Evolutionary conservation across 352 stramenopile species (phyloP).

Genomic region (Phytophthora macrochlamydospora): DNA sequence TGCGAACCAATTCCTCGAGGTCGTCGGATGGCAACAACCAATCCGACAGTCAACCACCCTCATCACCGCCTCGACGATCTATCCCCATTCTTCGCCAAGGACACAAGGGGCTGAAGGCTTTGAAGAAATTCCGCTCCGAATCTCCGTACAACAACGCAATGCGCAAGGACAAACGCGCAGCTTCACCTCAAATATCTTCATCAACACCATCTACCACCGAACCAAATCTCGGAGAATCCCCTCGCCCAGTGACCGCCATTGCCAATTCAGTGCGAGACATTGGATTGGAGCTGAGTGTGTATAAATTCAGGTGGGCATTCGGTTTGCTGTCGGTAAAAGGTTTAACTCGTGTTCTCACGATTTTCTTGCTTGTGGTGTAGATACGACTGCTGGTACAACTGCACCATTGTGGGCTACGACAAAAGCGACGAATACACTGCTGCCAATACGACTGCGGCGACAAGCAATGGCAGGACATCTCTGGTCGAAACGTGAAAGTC

Average conservation of each 20-base stretch:
- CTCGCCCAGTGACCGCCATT: constrained; percentile 17
- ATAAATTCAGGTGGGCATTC: constrained; percentile 59
- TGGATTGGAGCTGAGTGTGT: constrained; percentile 63
- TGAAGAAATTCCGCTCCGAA: constrained; percentile 63
- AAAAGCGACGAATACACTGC: constrained; percentile 74
- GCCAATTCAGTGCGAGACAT: constrained; percentile 67
- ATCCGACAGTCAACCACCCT: constrained; percentile 9
- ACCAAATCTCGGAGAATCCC: constrained; percentile 3
- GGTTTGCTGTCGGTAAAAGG: background rate
- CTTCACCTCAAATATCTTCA: constrained; percentile 10
- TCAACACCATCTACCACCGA: background rate
- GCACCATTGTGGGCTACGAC: constrained; percentile 77
- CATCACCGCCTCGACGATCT: constrained; percentile 3
- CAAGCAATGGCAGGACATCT: constrained; percentile 81
- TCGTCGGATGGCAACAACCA: constrained; percentile 17
- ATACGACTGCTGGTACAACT: constrained; percentile 87
- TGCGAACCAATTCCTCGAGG: constrained; percentile 10
- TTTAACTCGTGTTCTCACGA: background rate
- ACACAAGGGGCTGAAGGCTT: constrained; percentile 65
- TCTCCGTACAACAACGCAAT: constrained; percentile 59
- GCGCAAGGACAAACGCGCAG: constrained; percentile 27
- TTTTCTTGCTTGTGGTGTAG: constrained; percentile 17
- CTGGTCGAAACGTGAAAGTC: constrained; percentile 52
- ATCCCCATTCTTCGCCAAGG: constrained; percentile 64
- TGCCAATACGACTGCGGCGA: constrained; percentile 84